These are phyloP conservation scores for Crucihimalaya himalaica DNA, from an alignment of 345 rosid species.

Conservation along the genomic window DNA sequence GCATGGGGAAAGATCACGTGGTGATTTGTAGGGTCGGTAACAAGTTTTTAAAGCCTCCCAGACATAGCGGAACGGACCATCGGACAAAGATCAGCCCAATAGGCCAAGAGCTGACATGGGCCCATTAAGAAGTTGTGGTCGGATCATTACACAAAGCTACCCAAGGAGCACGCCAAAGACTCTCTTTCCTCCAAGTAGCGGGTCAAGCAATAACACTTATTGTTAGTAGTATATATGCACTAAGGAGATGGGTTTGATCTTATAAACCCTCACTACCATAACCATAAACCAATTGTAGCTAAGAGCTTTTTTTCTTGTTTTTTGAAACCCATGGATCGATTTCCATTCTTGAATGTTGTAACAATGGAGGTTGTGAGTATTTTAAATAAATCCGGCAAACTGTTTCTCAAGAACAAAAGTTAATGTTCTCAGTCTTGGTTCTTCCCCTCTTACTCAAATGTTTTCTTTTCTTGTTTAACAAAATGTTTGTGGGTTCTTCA, in stretches of 20 bases:
- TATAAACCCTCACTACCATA: not conserved
- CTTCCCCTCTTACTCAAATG: conserved; percentile 37
- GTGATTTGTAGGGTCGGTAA: too few species aligned
- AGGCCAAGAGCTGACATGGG: too few species aligned
- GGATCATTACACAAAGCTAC: too few species aligned
- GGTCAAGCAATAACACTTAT: too few species aligned
- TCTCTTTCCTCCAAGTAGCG: too few species aligned
- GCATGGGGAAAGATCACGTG: too few species aligned
- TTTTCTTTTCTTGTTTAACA: conserved; percentile 26
- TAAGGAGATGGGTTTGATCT: not conserved
- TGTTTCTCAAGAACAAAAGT: conserved; percentile 45
- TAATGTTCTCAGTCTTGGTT: conserved; percentile 44
- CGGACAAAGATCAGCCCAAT: too few species aligned
- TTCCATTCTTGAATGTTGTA: not conserved
- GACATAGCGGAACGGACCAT: too few species aligned
- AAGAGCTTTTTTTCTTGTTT: not conserved
- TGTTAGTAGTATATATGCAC: conserved; percentile 11
- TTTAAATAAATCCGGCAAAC: conserved; percentile 39
- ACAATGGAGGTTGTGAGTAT: not conserved
- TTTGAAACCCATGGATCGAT: conserved; percentile 10
- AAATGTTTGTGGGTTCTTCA: conserved; percentile 15
- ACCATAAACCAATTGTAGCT: conserved; percentile 2
- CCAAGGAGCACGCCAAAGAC: too few species aligned
- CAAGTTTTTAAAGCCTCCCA: too few species aligned
- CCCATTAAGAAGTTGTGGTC: too few species aligned